Evolutionary conservation across 805 yeast species (phyloP), one percentile per base, ranked within the genome.

Genomic region (Yarrowia porcina): DNA sequence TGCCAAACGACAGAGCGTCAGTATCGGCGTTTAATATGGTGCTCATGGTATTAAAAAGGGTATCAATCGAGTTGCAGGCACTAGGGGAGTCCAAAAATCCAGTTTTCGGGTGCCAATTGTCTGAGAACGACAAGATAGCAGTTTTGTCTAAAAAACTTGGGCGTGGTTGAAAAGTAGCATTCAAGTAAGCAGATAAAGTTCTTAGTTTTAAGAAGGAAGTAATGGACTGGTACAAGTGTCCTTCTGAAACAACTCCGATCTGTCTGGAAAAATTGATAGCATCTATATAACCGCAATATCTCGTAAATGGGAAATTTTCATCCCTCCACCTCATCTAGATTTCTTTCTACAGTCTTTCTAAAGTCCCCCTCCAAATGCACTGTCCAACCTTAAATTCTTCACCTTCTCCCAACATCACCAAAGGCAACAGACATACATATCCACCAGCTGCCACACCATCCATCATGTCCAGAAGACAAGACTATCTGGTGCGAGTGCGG

Each of bases 401-500:
- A 33, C 12, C 44, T 9, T 20, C 28, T 33, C 57, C 41, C 41
- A 35, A 33, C 42, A 49, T 49, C 41, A 32, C 32, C 30, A 36
- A 17, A 35, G 12, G 11, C 10, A 2, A 10, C 7, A 21, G 23
- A 10, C 57, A n/a, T n/a, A n/a, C n/a, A n/a, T 6, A 33, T 3
- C 18, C 23, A 15, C 15, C 15, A 10, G 15, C 20, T 27, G 12
- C 15, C 32, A 18, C 28, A 30, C 13, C 49, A 27, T n/a, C 17
- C 28, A 64, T 15, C 35, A 67, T 67, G 69, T 65, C 70, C 18
- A 57, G 69, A 52, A 64, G 77, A 30, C 79, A 76, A 66, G 81
- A 77, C 66, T 77, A 74, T 64, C 72, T 77, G 63, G 96, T 96
- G 49, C 87, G 88, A 68, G 83, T 88, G 61, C 82, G 96, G 70